Evolutionary conservation across 2,329 filamentous ascomycete genomes (phyloP).

Genomic region (Trichophaea hybrida): DNA sequence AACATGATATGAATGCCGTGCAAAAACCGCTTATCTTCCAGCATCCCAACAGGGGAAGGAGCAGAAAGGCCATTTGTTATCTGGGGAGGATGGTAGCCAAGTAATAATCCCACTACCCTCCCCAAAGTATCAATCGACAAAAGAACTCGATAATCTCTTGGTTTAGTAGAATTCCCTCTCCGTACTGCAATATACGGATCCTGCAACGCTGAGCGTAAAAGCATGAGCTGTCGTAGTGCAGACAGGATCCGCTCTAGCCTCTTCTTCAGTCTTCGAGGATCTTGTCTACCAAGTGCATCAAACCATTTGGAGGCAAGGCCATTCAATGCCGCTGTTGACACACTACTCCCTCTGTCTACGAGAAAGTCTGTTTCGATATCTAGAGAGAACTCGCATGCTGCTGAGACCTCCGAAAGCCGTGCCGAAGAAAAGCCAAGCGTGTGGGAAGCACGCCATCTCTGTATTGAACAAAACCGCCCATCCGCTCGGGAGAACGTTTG

Average conservation of each 20-base stretch:
- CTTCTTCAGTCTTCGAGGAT: not conserved
- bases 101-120: not conserved
- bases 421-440: not conserved
- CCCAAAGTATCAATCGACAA: not conserved
- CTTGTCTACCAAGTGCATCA: not conserved
- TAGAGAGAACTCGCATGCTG: not conserved
- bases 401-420: not conserved
- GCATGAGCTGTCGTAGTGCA: not conserved
- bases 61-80: not conserved
- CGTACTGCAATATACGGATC: not conserved
- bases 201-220: not conserved
- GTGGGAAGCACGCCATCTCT: not conserved
- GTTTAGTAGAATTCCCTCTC: not conserved
- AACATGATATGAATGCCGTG: not conserved
- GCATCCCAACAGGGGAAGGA: not conserved
- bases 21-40: not conserved
- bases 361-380: not conserved
- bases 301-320: not conserved
- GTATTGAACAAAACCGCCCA: not conserved
- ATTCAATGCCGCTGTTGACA: not conserved
- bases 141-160: not conserved
- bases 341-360: not conserved
- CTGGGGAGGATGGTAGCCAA: not conserved
- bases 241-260: not conserved
- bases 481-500: not conserved